Evolutionary conservation across 768 basidiomycete genomes (phyloP).

Genomic region (Lactifluus rugatus): DNA sequence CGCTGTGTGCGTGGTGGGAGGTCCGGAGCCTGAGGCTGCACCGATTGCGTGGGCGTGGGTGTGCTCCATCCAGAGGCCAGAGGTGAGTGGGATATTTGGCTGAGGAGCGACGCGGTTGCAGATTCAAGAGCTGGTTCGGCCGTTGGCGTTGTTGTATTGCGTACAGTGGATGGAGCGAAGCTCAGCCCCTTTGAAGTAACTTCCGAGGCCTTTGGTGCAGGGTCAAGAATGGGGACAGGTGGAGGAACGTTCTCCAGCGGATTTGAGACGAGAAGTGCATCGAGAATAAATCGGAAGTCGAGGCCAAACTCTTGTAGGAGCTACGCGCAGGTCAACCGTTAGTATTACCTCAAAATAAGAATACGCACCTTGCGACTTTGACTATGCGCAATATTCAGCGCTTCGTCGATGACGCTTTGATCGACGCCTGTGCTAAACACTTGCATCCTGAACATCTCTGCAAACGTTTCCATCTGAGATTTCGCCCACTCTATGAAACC

Average conservation of each 20-base stretch:
- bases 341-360: neutral
- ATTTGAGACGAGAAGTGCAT: slow-evolving; percentile 52
- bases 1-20: neutral
- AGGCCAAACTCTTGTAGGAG: slow-evolving; percentile 88
- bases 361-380: slow-evolving; percentile 74
- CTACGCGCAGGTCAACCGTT: slow-evolving; percentile 28
- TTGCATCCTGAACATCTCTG: slow-evolving; percentile 79
- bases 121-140: neutral
- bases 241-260: slow-evolving; percentile 21
- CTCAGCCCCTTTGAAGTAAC: slow-evolving; percentile 21
- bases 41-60: neutral
- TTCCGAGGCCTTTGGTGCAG: slow-evolving; percentile 24
- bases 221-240: slow-evolving; percentile 21
- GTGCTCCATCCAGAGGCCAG: neutral
- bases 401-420: slow-evolving; percentile 61
- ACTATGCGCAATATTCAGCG: slow-evolving; percentile 59
- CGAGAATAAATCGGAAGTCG: slow-evolving; percentile 89
- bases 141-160: slow-evolving; percentile 8
- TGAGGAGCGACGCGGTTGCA: slow-evolving; percentile 11
- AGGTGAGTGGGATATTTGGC: neutral
- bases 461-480: slow-evolving; percentile 72
- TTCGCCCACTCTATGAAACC: slow-evolving; percentile 95
- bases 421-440: slow-evolving; percentile 81
- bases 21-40: neutral
- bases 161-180: slow-evolving; percentile 25